These are phyloP conservation scores for Penicillium sp. DNA, from an alignment of 2,329 filamentous ascomycete species.

Conservation along the genomic window DNA sequence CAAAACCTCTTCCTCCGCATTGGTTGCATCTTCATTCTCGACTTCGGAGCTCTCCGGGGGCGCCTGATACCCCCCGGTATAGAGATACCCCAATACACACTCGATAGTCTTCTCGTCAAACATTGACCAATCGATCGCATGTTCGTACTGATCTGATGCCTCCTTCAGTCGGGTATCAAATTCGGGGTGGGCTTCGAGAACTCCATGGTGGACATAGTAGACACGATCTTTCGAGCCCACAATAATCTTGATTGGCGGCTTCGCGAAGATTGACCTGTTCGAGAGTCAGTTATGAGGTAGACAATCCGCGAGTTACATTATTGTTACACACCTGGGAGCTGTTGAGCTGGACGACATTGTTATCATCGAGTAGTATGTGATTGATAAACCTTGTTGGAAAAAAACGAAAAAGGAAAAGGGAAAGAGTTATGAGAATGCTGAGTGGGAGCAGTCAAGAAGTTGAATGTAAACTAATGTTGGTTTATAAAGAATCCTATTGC, in stretches of 20 bases:
- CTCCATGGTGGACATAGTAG: conserved; percentile 6
- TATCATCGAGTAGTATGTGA: not conserved
- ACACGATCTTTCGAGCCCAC: not conserved
- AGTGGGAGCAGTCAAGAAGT: no score
- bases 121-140: not conserved
- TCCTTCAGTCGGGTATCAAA: not conserved
- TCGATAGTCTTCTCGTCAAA: conserved; percentile 5
- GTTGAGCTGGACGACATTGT: not conserved
- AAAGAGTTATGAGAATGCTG: not conserved
- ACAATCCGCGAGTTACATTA: not conserved
- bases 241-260: not conserved
- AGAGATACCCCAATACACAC: conserved; percentile 4
- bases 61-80: not conserved
- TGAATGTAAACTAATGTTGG: not conserved
- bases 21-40: not conserved
- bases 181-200: not conserved
- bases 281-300: not conserved
- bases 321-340: not conserved
- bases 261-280: conserved; percentile 1
- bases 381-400: no score
- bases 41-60: not conserved
- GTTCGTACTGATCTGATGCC: not conserved
- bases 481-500: not conserved
- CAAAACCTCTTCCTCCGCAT: not conserved
- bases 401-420: not conserved